phyloP scores from a whole-genome alignment of 257 asterid genomes.

The Lycium ferocissimum region DNA sequence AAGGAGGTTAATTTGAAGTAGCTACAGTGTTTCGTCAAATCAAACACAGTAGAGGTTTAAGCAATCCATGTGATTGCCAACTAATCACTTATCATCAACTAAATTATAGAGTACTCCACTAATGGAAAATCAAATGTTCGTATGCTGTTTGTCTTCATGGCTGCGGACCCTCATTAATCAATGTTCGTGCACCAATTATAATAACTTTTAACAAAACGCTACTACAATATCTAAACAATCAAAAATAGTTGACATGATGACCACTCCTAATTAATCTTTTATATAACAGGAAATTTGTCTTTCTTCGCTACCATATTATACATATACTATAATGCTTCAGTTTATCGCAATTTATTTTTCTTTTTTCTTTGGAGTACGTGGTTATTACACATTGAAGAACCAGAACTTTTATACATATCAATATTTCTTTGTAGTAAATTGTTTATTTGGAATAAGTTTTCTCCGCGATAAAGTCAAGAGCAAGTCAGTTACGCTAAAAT shows the following conservation, averaged over 20 bases:
- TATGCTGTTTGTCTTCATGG: constrained; percentile 27
- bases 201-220: not conserved
- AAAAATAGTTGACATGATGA: not conserved
- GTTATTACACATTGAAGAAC: not conserved
- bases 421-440: no score
- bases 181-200: constrained; percentile 3
- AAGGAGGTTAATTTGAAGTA: no score
- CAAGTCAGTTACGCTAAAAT: no score
- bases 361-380: not conserved
- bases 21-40: not conserved
- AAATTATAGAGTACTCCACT: not conserved
- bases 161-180: constrained; percentile 13
- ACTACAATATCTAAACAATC: not conserved
- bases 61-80: constrained; percentile 46
- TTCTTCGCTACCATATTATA: not conserved
- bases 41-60: not conserved
- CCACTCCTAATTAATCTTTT: not conserved
- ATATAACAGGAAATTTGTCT: not conserved
- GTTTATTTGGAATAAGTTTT: no score
- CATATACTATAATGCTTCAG: not conserved
- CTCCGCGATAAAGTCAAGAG: no score
- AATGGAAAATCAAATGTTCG: constrained; percentile 31
- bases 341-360: not conserved
- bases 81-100: constrained; percentile 33
- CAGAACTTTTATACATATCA: no score